Base-by-base conservation (phyloP, 441 rosid genomes). In the Arabidopsis hybrid region DNA sequence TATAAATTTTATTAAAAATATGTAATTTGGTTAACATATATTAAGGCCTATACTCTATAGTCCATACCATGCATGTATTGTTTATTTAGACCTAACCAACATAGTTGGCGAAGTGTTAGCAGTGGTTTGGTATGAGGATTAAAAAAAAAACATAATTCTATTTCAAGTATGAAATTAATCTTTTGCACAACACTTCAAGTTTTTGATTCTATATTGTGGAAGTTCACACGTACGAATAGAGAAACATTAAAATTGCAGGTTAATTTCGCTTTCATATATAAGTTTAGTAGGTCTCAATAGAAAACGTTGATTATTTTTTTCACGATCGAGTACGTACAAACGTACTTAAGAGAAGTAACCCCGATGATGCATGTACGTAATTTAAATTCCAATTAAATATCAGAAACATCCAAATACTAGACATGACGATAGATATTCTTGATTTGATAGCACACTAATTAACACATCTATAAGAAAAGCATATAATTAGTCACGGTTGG, bases 381-480 rank as follows among this genome's bases (percentile, higher is more conserved):
- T 68, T 11, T 61, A 43, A 43, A 34, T 16, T 68, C 8, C 8
- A 52, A 35, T 53, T 61, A 75, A 26, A 55, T 56, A 69, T 17
- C 42, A 69, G 52, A 69, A 53, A 53, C 42, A 45, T 69, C 70
- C 75, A 76, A 69, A 75, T 32, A 51, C 3, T 7, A 40, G 39
- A 35, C 47, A 67, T 55, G 69, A 68, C 59, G 69, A 45, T 45
- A 21, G 58, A 68, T 16, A 68, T 75, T 75, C 69, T 68, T 75
- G 62, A 67, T 40, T 66, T 59, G 68, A 17, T 51, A 60, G 34
- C 49, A 21, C 35, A 29, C 17, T 32, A 50, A 8, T 14, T 32
- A 52, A 17, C 18, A 45, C 51, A 14, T 16, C 10, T 51, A n/a
- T 74, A 60, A 38, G 1, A 52, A 49, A 40, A 17, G 32, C 32